Evolutionary conservation across 225 moss, liverwort and hornwort genomes (phyloP), one percentile per base, ranked within the genome.

Genomic region (Pseudoscleropodium purum): DNA sequence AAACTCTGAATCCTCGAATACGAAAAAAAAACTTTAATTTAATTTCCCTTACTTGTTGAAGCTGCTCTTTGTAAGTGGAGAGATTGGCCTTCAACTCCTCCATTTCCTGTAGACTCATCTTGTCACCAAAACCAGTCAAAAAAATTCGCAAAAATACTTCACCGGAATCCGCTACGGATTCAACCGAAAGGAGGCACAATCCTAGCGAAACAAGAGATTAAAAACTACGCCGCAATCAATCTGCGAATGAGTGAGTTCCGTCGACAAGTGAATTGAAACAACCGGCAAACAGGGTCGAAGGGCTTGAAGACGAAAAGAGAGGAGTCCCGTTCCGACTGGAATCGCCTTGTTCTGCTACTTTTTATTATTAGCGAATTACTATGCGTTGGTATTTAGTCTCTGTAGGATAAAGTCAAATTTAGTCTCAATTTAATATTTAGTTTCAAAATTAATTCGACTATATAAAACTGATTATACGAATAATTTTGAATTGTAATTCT

Each of bases 51-150:
- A 96, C 98, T 89, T 97, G 99, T 59, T 92, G 93, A 76, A 99
- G 95, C 95, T 97, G 97, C 95, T 97, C 97, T 92, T 95, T 94
- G 91, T 97, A 99, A 13, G 95, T 95, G 80, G 90, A 90, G 76
- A 99, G 91, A 91, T 99, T 99, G 83, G 90, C 95, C 89, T 96
- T 94, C 91, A 99, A 95, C 96, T 97, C 99, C 88, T 92, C 91
- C 24, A 96, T 94, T 60, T 95, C 97, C 91, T 97, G 97, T 88
- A 99, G 87, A 90, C 92, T 98, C 94, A 93, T 95, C 90, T 91
- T 93, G 83, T 59, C 91, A 59, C 91, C 79, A 68, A 85, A 84
- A 57, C 61, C 57, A 62, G 59, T 51, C 17, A 11, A 80, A 86
- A 78, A 66, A 37, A 62, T 54, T 37, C 54, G 47, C 66, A 45